phyloP scores from a whole-genome alignment of 768 basidiomycete genomes.

The Russula foetens region DNA sequence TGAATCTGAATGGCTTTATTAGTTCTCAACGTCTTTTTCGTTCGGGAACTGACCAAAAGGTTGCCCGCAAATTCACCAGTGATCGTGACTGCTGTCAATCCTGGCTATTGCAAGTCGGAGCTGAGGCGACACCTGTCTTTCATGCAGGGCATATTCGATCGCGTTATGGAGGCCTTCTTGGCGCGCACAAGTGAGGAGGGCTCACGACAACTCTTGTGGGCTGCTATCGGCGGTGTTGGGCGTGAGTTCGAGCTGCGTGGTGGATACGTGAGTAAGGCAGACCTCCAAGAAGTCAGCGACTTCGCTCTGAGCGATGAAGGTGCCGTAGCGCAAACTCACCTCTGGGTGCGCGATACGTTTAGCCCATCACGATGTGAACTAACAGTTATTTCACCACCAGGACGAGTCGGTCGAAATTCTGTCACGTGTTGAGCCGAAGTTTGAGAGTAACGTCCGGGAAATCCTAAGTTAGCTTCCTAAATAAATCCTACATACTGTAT shows the following conservation, averaged over 20 bases:
- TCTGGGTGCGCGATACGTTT: slow-evolving; percentile 1
- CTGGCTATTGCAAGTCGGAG: slow-evolving; percentile 13
- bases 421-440: slow-evolving; percentile 1
- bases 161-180: neutral
- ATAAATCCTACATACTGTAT: neutral
- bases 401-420: slow-evolving; percentile 12
- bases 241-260: slow-evolving; percentile 9
- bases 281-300: slow-evolving; percentile 9
- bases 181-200: slow-evolving; percentile 11
- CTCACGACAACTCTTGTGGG: slow-evolving; percentile 14
- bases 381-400: neutral
- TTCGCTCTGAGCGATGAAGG: slow-evolving; percentile 14
- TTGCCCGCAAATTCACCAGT: slow-evolving; percentile 15
- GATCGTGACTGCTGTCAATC: slow-evolving; percentile 11
- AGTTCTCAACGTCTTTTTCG: slow-evolving; percentile 16
- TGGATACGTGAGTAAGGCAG: neutral
- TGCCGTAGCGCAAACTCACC: neutral
- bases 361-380: neutral
- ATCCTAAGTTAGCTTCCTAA: neutral
- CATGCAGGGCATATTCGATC: neutral
- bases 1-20: neutral
- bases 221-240: slow-evolving; percentile 6
- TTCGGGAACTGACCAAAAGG: slow-evolving; percentile 15
- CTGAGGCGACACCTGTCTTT: slow-evolving; percentile 2
- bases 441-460: neutral